Conservation (phyloP, 163 green algal species). For the Trebouxiophyceae sp. region DNA sequence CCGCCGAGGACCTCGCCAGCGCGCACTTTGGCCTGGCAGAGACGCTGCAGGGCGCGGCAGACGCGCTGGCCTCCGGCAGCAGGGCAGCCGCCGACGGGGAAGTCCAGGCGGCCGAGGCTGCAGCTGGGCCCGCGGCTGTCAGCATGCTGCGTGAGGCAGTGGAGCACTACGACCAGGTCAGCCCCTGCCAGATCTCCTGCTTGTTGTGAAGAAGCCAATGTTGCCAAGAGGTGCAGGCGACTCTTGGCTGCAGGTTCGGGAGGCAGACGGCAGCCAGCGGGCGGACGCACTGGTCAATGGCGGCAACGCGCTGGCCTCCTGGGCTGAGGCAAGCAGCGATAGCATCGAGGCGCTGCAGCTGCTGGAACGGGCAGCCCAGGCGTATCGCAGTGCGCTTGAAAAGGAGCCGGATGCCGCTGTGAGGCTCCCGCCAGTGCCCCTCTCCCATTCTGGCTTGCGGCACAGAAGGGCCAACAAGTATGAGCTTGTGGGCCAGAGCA, state of each 20-base stretch:
- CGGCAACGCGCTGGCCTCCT: conserved; percentile 27
- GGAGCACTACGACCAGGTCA: not conserved
- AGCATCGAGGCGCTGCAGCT: conserved; percentile 10
- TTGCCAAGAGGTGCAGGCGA: no score
- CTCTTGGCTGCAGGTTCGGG: not conserved
- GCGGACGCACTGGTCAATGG: conserved; percentile 3
- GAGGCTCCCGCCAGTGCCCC: not conserved
- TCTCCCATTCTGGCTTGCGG: not conserved
- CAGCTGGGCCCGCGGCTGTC: no score
- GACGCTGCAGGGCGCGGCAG: not conserved
- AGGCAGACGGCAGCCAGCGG: not conserved
- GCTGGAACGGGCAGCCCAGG: conserved; percentile 2
- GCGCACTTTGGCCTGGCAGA: not conserved
- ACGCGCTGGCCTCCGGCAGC: not conserved
- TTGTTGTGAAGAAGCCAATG: not conserved
- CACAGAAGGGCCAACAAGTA: no score
- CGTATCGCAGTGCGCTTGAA: conserved; percentile 30
- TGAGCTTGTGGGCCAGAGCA: not conserved
- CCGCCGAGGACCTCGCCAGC: no score
- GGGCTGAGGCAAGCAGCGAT: conserved; percentile 5
- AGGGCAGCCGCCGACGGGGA: not conserved
- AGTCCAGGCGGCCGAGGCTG: not conserved
- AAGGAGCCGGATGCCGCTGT: conserved; percentile 51
- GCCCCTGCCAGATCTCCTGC: not conserved
- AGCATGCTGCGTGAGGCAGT: not conserved